phyloP scores from a whole-genome alignment of 2,329 filamentous ascomycete species.

The Raffaelea albimanens region DNA sequence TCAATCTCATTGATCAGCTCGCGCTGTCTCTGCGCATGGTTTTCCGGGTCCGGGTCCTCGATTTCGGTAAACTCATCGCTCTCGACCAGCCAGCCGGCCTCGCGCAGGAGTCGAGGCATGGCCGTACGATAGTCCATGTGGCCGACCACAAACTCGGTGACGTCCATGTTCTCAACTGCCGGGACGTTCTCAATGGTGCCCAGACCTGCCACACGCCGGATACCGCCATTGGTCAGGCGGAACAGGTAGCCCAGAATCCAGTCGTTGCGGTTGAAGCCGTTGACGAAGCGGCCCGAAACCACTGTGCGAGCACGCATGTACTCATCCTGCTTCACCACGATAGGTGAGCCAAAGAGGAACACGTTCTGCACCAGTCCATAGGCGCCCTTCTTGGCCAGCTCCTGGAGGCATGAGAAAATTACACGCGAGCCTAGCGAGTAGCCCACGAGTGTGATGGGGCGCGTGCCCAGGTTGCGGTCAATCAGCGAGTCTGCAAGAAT shows the following conservation, averaged over 20 bases:
- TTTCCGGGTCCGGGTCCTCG: slow-evolving; percentile 92
- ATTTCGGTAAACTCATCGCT: slow-evolving; percentile 94
- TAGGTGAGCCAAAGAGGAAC: slow-evolving; percentile 84
- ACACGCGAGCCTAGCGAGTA: slow-evolving; percentile 89
- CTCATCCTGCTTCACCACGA: slow-evolving; percentile 87
- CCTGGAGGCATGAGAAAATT: slow-evolving; percentile 83
- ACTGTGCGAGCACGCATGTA: slow-evolving; percentile 73
- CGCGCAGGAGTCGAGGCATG: slow-evolving; percentile 79
- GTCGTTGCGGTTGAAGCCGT: slow-evolving; percentile 88
- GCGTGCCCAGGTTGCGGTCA: slow-evolving; percentile 80
- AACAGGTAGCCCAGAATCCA: slow-evolving; percentile 98
- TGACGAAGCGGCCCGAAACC: slow-evolving; percentile 86
- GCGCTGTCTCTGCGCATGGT: slow-evolving; percentile 75
- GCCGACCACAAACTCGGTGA: slow-evolving; percentile 75
- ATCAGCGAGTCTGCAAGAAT: slow-evolving; percentile 92
- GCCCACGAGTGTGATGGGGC: slow-evolving; percentile 86
- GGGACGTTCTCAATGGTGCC: slow-evolving; percentile 66
- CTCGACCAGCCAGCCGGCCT: slow-evolving; percentile 85
- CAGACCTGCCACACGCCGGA: slow-evolving; percentile 79
- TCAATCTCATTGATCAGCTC: slow-evolving; percentile 96
- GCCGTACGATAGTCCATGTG: slow-evolving; percentile 95
- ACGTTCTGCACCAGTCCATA: slow-evolving; percentile 89
- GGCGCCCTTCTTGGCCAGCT: slow-evolving; percentile 75
- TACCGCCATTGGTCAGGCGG: slow-evolving; percentile 84
- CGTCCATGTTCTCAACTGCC: slow-evolving; percentile 80